Base-by-base conservation (phyloP, 768 basidiomycete genomes). In the Suillus hirtellus region DNA sequence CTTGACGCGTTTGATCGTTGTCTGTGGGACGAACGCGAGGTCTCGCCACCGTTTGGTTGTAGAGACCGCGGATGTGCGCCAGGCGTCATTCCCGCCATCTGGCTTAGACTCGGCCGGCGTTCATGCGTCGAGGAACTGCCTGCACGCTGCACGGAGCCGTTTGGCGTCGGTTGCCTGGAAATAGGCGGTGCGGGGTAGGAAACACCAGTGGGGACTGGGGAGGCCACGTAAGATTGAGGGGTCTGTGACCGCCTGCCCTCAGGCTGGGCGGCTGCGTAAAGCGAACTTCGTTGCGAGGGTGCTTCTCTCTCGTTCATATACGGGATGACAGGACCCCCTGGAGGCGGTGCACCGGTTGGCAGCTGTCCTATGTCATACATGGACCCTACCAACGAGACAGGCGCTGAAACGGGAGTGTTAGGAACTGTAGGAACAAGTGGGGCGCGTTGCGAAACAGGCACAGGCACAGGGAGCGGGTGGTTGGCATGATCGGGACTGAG, bases 401-500 rank as follows among this genome's bases (percentile, higher is more conserved):
- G 63, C 40, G 66, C 62, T n/a, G 37, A 35, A 15, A 43, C 59
- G 2, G 69, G 65, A 3, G 67, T 60, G 37, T 53, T 64, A n/a
- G 69, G 64, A n/a, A 55, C 60, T 15, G 63, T 63, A 34, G 71
- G 69, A 10, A 65, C 62, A 9, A 62, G 63, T 24, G 70, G 66
- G 0, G 66, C 62, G 7, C 37, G 61, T n/a, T 53, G 61, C 59
- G 35, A 47, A 55, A 34, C 56, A 19, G 68, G 70, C 14, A 63
- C 61, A 46, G 75, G 65, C 3, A 73, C 27, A 15, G 74, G 74
- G 15, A 75, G 62, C 1, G 75, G 69, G 19, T 49, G 67, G 59
- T 76, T 43, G 43, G 74, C 74, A 12, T 75, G 73, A 38, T 75
- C 74, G 11, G 74, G 74, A 60, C 74, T 75, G n/a, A 75, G 44